phyloP scores from a whole-genome alignment of 148 eudicot genomes.

The Vaccinium darrowii region DNA sequence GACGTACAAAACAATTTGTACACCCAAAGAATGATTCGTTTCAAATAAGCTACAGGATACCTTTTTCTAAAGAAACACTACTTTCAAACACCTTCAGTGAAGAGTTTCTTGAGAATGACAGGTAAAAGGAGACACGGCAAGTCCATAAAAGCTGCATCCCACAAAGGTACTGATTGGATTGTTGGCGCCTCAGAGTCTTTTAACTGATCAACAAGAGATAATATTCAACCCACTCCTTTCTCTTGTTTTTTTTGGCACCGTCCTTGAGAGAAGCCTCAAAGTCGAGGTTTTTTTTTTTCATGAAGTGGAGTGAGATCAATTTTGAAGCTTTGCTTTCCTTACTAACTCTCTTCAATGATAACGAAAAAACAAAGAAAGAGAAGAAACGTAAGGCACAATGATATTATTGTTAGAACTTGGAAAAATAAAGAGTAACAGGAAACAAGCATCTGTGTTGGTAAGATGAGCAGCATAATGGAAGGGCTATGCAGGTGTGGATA shows the following conservation, averaged over 20 bases:
- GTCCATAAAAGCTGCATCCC: slow-evolving; percentile 1
- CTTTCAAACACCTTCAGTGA: not conserved
- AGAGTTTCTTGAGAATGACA: not conserved
- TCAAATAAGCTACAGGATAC: not conserved
- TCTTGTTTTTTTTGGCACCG: not conserved
- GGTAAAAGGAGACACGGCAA: not conserved
- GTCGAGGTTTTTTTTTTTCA: slow-evolving; percentile 38
- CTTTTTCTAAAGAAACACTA: not conserved
- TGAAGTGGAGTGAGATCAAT: slow-evolving; percentile 84
- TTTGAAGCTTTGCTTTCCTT: slow-evolving; percentile 67
- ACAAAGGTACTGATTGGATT: not conserved
- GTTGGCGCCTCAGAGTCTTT: not conserved
- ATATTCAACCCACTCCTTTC: not conserved
- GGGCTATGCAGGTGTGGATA: not conserved
- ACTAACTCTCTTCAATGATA: slow-evolving; percentile 52
- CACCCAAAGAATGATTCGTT: not conserved
- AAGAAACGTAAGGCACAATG: slow-evolving; percentile 8
- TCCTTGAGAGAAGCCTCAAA: not conserved
- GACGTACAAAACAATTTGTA: not conserved
- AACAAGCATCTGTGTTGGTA: not conserved
- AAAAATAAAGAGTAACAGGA: not conserved
- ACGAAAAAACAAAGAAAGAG: not conserved
- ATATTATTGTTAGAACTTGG: not conserved
- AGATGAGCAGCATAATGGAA: not conserved
- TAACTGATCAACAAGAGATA: not conserved